Base-by-base conservation (phyloP, 139 green algal species). In the Chlorella sp. region DNA sequence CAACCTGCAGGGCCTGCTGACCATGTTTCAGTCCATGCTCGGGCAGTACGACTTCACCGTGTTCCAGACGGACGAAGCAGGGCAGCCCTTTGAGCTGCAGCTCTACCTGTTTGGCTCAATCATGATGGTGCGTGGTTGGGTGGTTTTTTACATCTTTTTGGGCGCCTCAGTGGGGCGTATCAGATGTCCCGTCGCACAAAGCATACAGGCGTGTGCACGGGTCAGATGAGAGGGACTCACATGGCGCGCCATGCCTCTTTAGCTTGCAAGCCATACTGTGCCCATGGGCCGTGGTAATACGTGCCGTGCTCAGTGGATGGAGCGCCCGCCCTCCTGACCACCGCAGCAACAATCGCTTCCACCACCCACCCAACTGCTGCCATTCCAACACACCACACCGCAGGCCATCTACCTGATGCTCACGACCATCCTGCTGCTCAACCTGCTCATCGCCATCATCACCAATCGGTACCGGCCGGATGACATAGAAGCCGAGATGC, bases 361-460 rank as follows among this genome's bases (percentile, higher is more conserved):
- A n/a, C n/a, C n/a, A n/a, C n/a, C n/a, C n/a, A n/a, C n/a, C n/a
- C n/a, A n/a, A n/a, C n/a, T n/a, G n/a, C n/a, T n/a, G n/a, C n/a
- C n/a, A n/a, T n/a, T n/a, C n/a, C n/a, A n/a, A n/a, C n/a, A n/a
- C n/a, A n/a, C n/a, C n/a, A 14, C 20, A 31, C 59, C 69, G 67
- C 67, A 59, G 31, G 55, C 72, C 32, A 67, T 72, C 31, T 82
- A 78, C 67, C 35, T 76, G 3, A 34, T 83, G 17, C 32, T 74
- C 35, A 69, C 69, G 3, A 77, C 68, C 27, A 83, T 83, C 55
- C 72, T 83, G 35, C 62, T 83, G 33, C 60, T 74, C 49, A 83
- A 83, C 69, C 62, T 83, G 73, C 68, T 83, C 24, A 77, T 83
- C n/a, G 77, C 77, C 26, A 83, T 83, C 69, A 83, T 83, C 59